phyloP scores from a whole-genome alignment of 768 basidiomycete genomes.

The Podaxis sp. region DNA sequence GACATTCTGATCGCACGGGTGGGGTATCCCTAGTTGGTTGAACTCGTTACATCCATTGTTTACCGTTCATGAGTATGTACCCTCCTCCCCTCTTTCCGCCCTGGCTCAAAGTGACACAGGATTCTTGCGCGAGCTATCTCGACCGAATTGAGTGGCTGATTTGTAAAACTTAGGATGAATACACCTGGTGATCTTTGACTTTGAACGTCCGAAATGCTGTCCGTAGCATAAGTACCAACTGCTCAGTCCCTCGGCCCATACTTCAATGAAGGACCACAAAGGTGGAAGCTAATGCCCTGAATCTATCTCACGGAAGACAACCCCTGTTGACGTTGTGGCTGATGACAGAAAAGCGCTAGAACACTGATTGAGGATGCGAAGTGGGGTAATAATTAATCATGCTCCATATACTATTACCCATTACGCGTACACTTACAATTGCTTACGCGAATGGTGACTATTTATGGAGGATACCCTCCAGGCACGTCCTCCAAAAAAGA shows the following conservation, averaged over 20 bases:
- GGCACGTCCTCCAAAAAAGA: neutral
- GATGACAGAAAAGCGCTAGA: neutral
- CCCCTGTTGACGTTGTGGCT: neutral
- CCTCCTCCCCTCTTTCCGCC: neutral
- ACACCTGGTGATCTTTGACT: neutral
- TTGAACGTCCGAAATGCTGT: too few relatives aligned
- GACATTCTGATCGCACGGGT: neutral
- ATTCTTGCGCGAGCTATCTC: conserved; percentile 48
- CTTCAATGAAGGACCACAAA: too few relatives aligned
- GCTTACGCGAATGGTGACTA: neutral
- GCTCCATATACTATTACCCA: neutral
- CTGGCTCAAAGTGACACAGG: conserved; percentile 22
- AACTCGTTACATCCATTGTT: conserved; percentile 59
- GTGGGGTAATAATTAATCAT: neutral
- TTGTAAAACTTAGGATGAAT: neutral
- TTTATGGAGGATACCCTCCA: neutral
- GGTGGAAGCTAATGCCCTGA: too few relatives aligned
- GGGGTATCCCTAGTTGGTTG: conserved; percentile 41
- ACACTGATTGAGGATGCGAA: neutral
- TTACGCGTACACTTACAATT: neutral
- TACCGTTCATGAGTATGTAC: conserved; percentile 54
- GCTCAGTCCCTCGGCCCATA: too few relatives aligned
- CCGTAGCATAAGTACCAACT: too few relatives aligned
- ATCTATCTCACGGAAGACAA: neutral
- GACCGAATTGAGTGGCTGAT: conserved; percentile 34